Base-by-base conservation (phyloP, 2,329 filamentous ascomycete genomes). In the Aspergillus sp. region DNA sequence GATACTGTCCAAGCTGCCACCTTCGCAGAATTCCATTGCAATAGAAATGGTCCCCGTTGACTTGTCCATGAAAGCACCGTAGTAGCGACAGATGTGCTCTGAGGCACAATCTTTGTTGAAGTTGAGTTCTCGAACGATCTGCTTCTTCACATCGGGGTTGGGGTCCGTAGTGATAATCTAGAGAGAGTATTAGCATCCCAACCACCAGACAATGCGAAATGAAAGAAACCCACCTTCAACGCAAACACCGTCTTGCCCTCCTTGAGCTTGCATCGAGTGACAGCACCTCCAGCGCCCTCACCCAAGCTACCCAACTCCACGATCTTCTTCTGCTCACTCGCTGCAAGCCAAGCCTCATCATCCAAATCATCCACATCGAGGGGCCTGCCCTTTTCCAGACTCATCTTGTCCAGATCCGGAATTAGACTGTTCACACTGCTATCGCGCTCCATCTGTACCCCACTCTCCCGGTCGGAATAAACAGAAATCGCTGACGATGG, bases 81-180 rank as follows among this genome's bases (percentile, higher is more conserved):
- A 99, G 79, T 99, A 99, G 65, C 90, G 88, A 79, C 95, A 99
- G 71, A 99, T 99, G 76, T 98, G 92, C 62, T 95, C 90, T 4
- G 92, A 97, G 5, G 91, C 92, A 75, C 95, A 98, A 67, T 93
- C 91, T 79, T 97, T 97, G 84, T 99, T 99, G 84, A 98, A 99
- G 63, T 91, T 91, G 56, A 99, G 84, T 76, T 99, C 95, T 72
- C 95, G 90, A 62, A 98, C 87, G 69, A 99, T 99, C 78, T 99
- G 95, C 76, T 96, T 97, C 83, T 97, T 98, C 63, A 98, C 92
- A 74, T 97, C 94, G 12, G 95, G 94, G 69, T 99, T 95, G 2
- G 95, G 95, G 74, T 98, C 96, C 36, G 95, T 97, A 2, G 95
- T 99, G 74, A 99, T 99, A 72, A 99, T 90, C 94, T 96, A 50